Evolutionary conservation across 345 rosid species (phyloP).

Genomic region (Gossypium herbaceum): DNA sequence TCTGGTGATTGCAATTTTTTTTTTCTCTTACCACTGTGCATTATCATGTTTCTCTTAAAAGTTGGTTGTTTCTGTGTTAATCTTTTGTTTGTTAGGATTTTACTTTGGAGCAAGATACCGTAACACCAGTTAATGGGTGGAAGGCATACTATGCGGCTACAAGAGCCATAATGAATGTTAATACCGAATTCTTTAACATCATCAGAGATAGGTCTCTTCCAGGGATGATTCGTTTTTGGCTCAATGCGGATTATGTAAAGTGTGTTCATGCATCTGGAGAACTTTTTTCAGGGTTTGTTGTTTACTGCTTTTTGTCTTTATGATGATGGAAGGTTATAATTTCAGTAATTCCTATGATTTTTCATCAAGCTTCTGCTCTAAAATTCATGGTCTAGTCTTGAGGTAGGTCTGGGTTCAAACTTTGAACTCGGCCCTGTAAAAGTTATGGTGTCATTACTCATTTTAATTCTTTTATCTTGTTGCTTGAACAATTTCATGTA

Average conservation of each 20-base stretch:
- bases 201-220: slow-evolving; percentile 72
- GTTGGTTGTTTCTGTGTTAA: not conserved
- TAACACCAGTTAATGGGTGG: slow-evolving; percentile 88
- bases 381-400: not conserved
- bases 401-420: not conserved
- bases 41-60: not conserved
- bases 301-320: not conserved
- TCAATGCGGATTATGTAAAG: slow-evolving; percentile 88
- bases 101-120: slow-evolving; percentile 80
- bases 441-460: not conserved
- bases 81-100: slow-evolving; percentile 57
- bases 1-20: not conserved
- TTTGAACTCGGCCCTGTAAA: not conserved
- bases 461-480: not conserved
- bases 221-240: slow-evolving; percentile 81
- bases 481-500: not conserved
- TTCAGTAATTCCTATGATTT: not conserved
- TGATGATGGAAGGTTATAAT: not conserved
- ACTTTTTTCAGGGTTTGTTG: slow-evolving; percentile 77
- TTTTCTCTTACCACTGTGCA: not conserved
- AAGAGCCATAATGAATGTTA: slow-evolving; percentile 77
- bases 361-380: slow-evolving; percentile 5
- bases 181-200: slow-evolving; percentile 74
- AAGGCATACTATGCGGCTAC: slow-evolving; percentile 94
- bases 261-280: slow-evolving; percentile 86